Conservation (phyloP, 176 grass and related monocot species). For the Ensete glaucum region DNA sequence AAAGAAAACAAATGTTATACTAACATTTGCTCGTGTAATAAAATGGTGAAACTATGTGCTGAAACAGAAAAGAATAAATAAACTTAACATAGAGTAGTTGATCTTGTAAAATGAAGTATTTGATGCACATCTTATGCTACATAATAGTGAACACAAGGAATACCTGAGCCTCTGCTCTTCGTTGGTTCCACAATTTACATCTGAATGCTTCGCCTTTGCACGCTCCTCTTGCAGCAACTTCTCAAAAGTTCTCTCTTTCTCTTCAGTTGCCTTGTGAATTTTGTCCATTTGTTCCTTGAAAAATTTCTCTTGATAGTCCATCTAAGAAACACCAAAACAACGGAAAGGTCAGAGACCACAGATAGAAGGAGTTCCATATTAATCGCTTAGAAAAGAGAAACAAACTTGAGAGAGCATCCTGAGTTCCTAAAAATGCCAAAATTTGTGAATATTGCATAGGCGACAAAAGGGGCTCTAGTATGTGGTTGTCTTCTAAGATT, state of each 20-base stretch:
- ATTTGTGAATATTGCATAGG: too few species aligned
- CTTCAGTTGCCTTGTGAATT: conserved; percentile 49
- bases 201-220: conserved; percentile 42
- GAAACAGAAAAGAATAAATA: too few species aligned
- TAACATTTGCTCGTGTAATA: background rate
- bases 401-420: too few species aligned
- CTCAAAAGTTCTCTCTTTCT: conserved; percentile 54
- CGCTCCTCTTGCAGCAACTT: conserved; percentile 48
- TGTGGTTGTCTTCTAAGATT: too few species aligned
- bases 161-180: conserved; percentile 56
- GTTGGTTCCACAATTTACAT: conserved; percentile 37
- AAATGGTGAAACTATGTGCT: too few species aligned
- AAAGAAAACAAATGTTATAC: background rate
- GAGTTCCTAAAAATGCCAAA: too few species aligned
- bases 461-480: too few species aligned
- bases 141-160: background rate
- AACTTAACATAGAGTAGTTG: too few species aligned
- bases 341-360: background rate
- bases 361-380: background rate
- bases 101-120: too few species aligned
- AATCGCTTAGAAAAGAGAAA: too few species aligned
- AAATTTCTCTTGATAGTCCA: conserved; percentile 61
- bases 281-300: conserved; percentile 61
- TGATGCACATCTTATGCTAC: too few species aligned
- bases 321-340: conserved; percentile 33